Evolutionary conservation across 148 eudicot species (phyloP), one percentile per base, ranked within the genome.

Genomic region (Cornus florida): DNA sequence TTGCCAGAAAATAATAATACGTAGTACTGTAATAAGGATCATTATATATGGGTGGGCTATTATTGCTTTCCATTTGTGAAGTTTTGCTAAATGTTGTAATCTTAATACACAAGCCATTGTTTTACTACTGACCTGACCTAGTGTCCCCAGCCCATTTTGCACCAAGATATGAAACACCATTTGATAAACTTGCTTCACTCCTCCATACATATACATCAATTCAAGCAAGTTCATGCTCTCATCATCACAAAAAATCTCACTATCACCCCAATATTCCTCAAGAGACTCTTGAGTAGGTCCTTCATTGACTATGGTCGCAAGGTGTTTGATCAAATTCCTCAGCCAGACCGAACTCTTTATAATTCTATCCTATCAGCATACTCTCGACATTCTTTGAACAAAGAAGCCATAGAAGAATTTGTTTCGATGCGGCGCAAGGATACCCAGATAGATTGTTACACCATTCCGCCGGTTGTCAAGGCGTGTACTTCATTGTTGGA

Each of bases 241-340:
- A 68, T 87, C 83, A 48, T 48, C 70, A 81, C 82, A 41, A 69
- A 76, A 0, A 46, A 77, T 73, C 20, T 57, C 19, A 53, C 70
- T 67, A 48, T 87, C 46, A 31, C 72, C 2, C 72, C 84, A 46
- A 16, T 62, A 23, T 82, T 86, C 14, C 70, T 76, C 0, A 56
- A 75, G 46, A 75, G 32, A 22, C 76, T 88, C 9, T 28, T 86
- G 0, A 50, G 24, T 78, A 70, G 50, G 10, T 78, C 86, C 5
- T 82, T 78, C 13, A 72, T 81, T 6, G 50, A 72, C 59, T 84
- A 89, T 73, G 92, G 86, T 19, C 87, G 86, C 50, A 75, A 82
- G 68, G 22, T 89, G 90, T 86, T 87, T 77, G 90, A 89, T 72
- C 79, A 78, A 86, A 86, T 89, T 79, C 89, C 83, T 71, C 64